phyloP scores from a whole-genome alignment of 2,329 filamentous ascomycete species.

The Huntiella moniliformis region DNA sequence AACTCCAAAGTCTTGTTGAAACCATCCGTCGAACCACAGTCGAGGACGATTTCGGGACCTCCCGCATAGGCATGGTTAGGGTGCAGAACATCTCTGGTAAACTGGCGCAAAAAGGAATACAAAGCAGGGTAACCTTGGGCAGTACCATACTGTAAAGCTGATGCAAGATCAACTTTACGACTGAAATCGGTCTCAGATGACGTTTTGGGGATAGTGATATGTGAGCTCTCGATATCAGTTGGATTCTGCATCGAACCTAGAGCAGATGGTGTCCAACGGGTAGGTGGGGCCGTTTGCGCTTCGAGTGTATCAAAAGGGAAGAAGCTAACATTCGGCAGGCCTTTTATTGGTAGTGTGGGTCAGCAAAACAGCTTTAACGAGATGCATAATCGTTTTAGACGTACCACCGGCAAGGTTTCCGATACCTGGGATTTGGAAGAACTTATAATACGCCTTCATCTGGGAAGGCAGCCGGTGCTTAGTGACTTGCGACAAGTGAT shows the following conservation, averaged over 20 bases:
- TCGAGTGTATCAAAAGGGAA: conserved; percentile 88
- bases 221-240: conserved; percentile 21
- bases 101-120: conserved; percentile 59
- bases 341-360: conserved; percentile 22
- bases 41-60: conserved; percentile 61
- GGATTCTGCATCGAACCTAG: conserved; percentile 6
- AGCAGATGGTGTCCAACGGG: conserved; percentile 47
- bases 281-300: conserved; percentile 54
- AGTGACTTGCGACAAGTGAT: conserved; percentile 57
- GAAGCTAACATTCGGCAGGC: conserved; percentile 60
- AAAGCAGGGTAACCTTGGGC: conserved; percentile 66
- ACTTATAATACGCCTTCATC: conserved; percentile 75
- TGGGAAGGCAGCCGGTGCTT: conserved; percentile 43
- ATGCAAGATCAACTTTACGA: conserved; percentile 60
- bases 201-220: conserved; percentile 55
- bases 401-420: conserved; percentile 43
- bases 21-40: conserved; percentile 70
- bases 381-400: conserved; percentile 13
- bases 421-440: conserved; percentile 48
- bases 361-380: background rate
- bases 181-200: conserved; percentile 36
- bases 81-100: conserved; percentile 57
- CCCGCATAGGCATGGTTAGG: conserved; percentile 61
- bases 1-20: conserved; percentile 61
- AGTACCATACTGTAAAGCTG: conserved; percentile 75